Conservation (phyloP, 2,329 filamentous ascomycete genomes). For the Ophiostoma triangulosporum region DNA sequence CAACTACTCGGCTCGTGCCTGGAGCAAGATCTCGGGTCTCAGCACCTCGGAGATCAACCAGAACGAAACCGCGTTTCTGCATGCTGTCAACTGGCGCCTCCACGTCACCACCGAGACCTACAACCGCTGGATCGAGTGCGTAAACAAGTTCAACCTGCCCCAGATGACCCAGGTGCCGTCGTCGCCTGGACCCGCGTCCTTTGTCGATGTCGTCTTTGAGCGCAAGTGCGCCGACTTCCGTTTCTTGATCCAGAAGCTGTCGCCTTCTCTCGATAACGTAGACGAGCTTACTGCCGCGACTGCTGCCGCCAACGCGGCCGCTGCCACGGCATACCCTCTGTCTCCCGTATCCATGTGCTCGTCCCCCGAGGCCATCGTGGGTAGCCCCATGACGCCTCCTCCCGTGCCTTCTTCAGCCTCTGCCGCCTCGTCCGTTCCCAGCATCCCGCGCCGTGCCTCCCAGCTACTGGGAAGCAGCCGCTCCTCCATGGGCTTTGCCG, state of each 20-base stretch:
- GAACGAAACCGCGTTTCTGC: constrained; percentile 85
- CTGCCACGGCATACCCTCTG: background rate
- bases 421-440: background rate
- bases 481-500: constrained; percentile 47
- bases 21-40: constrained; percentile 98
- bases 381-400: constrained; percentile 22
- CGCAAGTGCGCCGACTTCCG: constrained; percentile 43
- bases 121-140: constrained; percentile 86
- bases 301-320: constrained; percentile 14
- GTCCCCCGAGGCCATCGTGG: constrained; percentile 8
- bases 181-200: constrained; percentile 22
- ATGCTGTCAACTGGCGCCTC: constrained; percentile 84
- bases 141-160: constrained; percentile 67
- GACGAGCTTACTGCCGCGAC: constrained; percentile 32
- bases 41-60: constrained; percentile 89
- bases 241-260: constrained; percentile 41
- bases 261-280: constrained; percentile 45
- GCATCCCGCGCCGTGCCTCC: constrained; percentile 21
- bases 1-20: constrained; percentile 93
- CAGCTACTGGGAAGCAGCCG: constrained; percentile 31
- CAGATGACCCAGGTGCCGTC: constrained; percentile 44
- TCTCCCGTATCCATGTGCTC: constrained; percentile 12
- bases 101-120: constrained; percentile 85
- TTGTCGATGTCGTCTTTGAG: constrained; percentile 22
- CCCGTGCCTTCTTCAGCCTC: background rate